Base-by-base conservation (phyloP, 2,329 filamentous ascomycete species). In the Nothopassalora personata region DNA sequence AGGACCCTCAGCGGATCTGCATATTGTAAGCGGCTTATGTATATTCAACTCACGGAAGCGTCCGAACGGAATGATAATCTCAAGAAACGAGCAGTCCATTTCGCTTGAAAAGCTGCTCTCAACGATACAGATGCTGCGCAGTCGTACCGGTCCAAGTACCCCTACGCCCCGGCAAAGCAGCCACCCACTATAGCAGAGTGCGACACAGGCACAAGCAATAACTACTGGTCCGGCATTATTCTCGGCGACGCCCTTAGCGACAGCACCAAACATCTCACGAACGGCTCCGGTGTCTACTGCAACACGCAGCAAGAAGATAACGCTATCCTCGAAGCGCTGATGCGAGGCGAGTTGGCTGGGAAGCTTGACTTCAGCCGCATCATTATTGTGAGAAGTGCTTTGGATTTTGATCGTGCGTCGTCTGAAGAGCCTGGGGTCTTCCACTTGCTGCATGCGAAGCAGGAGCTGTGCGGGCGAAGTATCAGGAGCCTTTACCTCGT, bases 331-430 rank as follows among this genome's bases (percentile, higher is more conserved):
- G 71, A 71, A 53, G 67, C 70, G 1, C 62, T 75, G 10, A 36
- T 74, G 10, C 67, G 73, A 10, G 73, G 64, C 30, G 62, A 67
- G 4, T 31, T 65, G 3, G 63, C 63, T 8, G 63, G 65, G 1
- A 65, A 68, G 13, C 62, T 74, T 43, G 73, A 75, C 56, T 74
- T 71, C 53, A 56, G 60, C 9, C 67, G 72, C 28, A 70, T 75
- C 47, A 68, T 74, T 48, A 57, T 74, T 31, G 71, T 73, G 69
- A 67, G 71, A 51, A 70, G 71, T 68, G 86, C 81, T 0, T 86
- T 84, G 9, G 84, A 91, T 73, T 90, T 90, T 68, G 88, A 90
- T 70, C 81, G 87, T 1, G 85, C 85, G 0, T 85, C 86, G 19
- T 80, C 82, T 0, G 81, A 80, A 5, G 70, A 82, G 9, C 76